Evolutionary conservation across 2,329 filamentous ascomycete species (phyloP), one percentile per base, ranked within the genome.

Genomic region (Graphilbum ipis-grandicollis): DNA sequence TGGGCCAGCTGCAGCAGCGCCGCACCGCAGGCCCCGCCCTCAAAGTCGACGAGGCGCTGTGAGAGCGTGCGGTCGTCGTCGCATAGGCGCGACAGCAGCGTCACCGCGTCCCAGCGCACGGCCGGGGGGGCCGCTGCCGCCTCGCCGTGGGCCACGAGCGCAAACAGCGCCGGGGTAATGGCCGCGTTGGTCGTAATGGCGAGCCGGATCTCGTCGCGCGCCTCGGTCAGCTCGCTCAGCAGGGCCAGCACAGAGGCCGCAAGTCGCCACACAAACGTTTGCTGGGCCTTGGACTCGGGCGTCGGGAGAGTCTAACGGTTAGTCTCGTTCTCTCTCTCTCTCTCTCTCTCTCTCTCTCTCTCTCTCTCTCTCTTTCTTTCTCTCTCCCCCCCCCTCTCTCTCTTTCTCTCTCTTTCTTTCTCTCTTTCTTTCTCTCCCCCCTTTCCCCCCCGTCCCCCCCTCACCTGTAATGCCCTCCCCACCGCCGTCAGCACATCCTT

Each of bases 401-500:
- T 59, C 60, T 21, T 36, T 37, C n/a, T 32, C 15, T n/a, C 33
- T 31, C 34, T 39, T 10, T 35, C n/a, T 7, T 6, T 4, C 19
- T 10, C 21, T 23, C 21, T 23, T 10, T 10, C 10, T 10, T 23
- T 10, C 21, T 23, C 21, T 23, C 21, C 26, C 5, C 14, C 10
- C 26, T 28, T 13, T 28, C 10, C 26, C 5, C 26, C 12, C 26
- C 14, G 6, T 13, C 12, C 9, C 14, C 5, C 17, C 52, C 62
- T 51, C 50, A 75, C 68, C 42, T 61, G 60, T 35, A 63, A 56
- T 13, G 71, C 71, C 49, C 67, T 65, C 39, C 69, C 63, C 40
- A 78, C 62, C 17, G 73, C 70, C 21, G 68, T 71, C 41, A 79
- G 48, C 13, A 77, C 53, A 50, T 78, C 74, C 21, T 68, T 57